Evolutionary conservation across 2,329 filamentous ascomycete species (phyloP), one percentile per base, ranked within the genome.

Genomic region (Diaporthe capsici): DNA sequence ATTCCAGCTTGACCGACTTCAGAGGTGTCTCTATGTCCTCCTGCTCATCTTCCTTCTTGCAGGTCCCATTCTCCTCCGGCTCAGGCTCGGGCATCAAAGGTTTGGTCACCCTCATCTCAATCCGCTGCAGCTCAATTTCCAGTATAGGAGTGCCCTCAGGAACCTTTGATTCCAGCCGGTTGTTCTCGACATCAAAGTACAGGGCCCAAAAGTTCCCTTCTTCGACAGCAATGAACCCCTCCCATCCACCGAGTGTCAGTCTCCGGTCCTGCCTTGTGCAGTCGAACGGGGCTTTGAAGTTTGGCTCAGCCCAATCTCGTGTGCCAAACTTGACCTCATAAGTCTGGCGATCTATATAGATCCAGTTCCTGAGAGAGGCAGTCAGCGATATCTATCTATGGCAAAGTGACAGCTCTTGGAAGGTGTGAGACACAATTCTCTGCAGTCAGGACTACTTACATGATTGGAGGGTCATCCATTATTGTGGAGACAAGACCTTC

Each of bases 111-210:
- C 61, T 75, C 53, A 86, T 88, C 79, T 92, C 90, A 28, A 86
- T 86, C 15, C 90, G 84, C 2, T 83, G 83, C 34, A 92, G 81
- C 79, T 91, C 89, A 4, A 92, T 81, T 72, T 92, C 90, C 9
- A 92, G 83, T 0, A 91, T 86, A 17, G 86, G 83, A 3, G 85
- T 88, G 3, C 86, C 88, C 68, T 83, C 80, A 0, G 85, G 83
- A 4, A 91, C 81, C 78, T 88, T 90, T 1, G 80, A 81, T 60
- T 77, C 80, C 39, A 90, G 78, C 1, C 84, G 83, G 75, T 90
- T 84, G 31, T 86, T 86, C 58, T 89, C 87, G 10, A 80, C 79
- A 76, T 89, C 87, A 72, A 87, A 89, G 77, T 87, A 89, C 0
- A 88, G 79, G 4, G 85, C 84, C 87, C 87, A 89, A 63, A 86